Evolutionary conservation across 306 rosid genomes (phyloP).

Genomic region (Styphnolobium japonicum): DNA sequence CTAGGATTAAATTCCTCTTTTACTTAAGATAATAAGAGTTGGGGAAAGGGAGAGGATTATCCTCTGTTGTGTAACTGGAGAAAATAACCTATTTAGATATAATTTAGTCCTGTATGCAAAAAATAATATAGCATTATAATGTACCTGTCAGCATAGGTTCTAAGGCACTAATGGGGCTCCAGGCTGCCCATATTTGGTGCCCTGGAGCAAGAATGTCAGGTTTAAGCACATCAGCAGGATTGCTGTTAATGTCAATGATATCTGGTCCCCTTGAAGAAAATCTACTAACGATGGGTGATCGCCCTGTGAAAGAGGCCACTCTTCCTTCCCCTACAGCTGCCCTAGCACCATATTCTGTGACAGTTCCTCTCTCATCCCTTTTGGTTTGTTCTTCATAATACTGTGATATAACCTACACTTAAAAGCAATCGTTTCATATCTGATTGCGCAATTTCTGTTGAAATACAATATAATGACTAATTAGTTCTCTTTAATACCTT

Average conservation of each 20-base stretch:
- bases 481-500: conserved; percentile 40
- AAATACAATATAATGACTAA: not conserved
- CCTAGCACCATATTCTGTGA: conserved; percentile 39
- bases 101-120: not conserved
- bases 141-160: conserved; percentile 59
- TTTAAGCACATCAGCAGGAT: conserved; percentile 66
- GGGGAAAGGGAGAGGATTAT: not conserved
- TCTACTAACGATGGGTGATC: conserved; percentile 70
- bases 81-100: not conserved
- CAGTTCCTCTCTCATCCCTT: conserved; percentile 49
- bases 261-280: conserved; percentile 94
- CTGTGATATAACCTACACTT: conserved; percentile 45
- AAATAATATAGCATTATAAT: not conserved
- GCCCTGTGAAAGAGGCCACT: conserved; percentile 50
- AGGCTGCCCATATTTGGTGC: conserved; percentile 93
- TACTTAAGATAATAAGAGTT: not conserved
- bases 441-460: not conserved
- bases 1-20: not conserved
- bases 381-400: conserved; percentile 58
- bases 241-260: conserved; percentile 44
- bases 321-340: conserved; percentile 79
- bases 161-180: conserved; percentile 72
- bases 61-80: not conserved
- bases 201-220: conserved; percentile 97
- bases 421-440: not conserved